Conservation (phyloP, 1,139 yeast species). For the Pneumocystis murina region DNA sequence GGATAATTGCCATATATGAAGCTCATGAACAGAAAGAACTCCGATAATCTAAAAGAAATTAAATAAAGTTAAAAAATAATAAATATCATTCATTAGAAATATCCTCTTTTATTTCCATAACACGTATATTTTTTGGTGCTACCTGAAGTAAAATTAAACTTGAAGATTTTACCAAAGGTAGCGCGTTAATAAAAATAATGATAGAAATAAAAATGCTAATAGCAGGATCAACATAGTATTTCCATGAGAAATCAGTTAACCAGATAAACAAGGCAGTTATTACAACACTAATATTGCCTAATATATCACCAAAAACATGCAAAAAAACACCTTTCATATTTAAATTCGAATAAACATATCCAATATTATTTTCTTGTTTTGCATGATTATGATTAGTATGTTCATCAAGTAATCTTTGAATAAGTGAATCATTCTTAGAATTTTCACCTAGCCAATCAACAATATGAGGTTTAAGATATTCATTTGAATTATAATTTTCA, state of each 20-base stretch:
- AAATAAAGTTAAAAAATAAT: neutral
- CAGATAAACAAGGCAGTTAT: conserved; percentile 79
- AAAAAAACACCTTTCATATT: conserved; percentile 95
- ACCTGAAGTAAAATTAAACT: conserved; percentile 84
- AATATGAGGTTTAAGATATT: neutral
- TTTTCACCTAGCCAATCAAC: neutral
- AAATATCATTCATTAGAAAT: conserved; percentile 27
- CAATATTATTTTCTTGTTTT: conserved; percentile 12
- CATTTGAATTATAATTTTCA: neutral
- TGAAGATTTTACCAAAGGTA: conserved; percentile 77
- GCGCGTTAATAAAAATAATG: conserved; percentile 78
- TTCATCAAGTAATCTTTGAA: conserved; percentile 21
- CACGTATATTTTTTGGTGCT: conserved; percentile 68
- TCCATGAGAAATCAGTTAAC: conserved; percentile 85
- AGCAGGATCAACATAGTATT: conserved; percentile 69
- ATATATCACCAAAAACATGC: conserved; percentile 90
- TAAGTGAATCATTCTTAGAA: conserved; percentile 16
- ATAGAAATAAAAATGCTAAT: conserved; percentile 73
- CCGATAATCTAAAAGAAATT: conserved; percentile 37
- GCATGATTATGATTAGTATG: conserved; percentile 14
- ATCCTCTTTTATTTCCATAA: conserved; percentile 56
- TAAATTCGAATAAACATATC: conserved; percentile 25
- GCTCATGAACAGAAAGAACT: conserved; percentile 77
- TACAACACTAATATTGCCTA: conserved; percentile 91
- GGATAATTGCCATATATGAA: conserved; percentile 91